Evolutionary conservation across 352 stramenopile species (phyloP), one percentile per base, ranked within the genome.

Genomic region (Pythium angustatum): DNA sequence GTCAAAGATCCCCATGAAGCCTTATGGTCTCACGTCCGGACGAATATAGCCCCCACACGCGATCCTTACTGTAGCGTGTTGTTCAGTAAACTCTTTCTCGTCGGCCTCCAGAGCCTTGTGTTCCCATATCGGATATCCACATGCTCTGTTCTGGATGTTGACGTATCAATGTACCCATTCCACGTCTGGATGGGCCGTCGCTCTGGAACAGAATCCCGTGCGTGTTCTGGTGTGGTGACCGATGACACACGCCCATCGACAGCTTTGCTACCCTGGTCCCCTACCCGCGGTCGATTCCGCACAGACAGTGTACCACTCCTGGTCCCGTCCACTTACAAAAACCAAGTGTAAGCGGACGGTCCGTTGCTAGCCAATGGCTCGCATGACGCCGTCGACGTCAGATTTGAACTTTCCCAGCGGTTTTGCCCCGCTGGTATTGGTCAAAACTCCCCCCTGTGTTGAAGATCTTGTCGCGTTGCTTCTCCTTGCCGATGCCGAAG

Each of bases 21-120:
- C 73, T 31, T 88, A 87, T 51, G 78, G 79, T 0, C 78, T 87
- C 57, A 85, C 76, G 3, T 89, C 79, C 3, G 79, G 76, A 11
- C 66, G 77, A 43, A 75, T 88, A 62, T 88, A 72, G 59, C 44
- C 24, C 4, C 21, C 33, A 38, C 33, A 38, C n/a, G n/a, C n/a
- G n/a, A n/a, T n/a, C n/a, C n/a, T n/a, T n/a, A n/a, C n/a, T n/a
- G n/a, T n/a, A n/a, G n/a, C n/a, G 19, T 31, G 27, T 50, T 27
- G 48, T 55, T 12, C 48, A 43, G 45, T 31, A 53, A 30, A 43
- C 3, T n/a, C n/a, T n/a, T n/a, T n/a, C n/a, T n/a, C n/a, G n/a
- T n/a, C n/a, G n/a, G n/a, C n/a, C n/a, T n/a, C n/a, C n/a, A n/a
- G n/a, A n/a, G n/a, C n/a, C n/a, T n/a, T n/a, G n/a, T n/a, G n/a